Percentiles rank a stretch among this genome's conserved stretches.
Evolutionary conservation across 2,329 filamentous ascomycete species (phyloP).

Genomic region (Monilinia vaccinii-corymbosi): DNA sequence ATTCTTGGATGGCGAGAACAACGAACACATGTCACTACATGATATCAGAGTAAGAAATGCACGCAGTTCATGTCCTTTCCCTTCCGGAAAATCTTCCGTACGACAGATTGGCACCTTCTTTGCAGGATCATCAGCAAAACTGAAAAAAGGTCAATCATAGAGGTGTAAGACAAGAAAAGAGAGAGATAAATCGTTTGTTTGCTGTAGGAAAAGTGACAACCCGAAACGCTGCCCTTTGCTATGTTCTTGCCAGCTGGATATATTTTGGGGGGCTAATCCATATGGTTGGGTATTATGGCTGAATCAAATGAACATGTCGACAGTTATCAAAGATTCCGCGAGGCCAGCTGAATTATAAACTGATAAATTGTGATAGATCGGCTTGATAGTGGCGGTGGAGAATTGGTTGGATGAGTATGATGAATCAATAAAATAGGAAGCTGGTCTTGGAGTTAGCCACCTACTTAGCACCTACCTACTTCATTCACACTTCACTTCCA

Average conservation of each 20-base stretch:
- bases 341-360: not conserved
- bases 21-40: not conserved
- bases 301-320: not conserved
- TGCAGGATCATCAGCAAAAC: not conserved
- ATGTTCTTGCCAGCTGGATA: not conserved
- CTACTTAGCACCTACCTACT: not conserved
- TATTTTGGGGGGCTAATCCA: not conserved
- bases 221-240: not conserved
- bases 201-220: not conserved
- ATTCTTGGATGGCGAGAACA: not conserved
- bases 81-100: not conserved
- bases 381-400: not conserved
- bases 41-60: not conserved
- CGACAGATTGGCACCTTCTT: not conserved
- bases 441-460: not conserved
- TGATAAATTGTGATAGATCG: not conserved
- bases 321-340: not conserved
- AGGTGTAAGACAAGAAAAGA: not conserved
- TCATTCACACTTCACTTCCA: not conserved
- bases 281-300: not conserved
- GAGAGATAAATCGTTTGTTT: not conserved
- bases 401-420: not conserved
- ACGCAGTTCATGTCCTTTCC: not conserved
- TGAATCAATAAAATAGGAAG: not conserved
- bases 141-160: not conserved